phyloP scores from a whole-genome alignment of 345 rosid species.

The Draba incana region DNA sequence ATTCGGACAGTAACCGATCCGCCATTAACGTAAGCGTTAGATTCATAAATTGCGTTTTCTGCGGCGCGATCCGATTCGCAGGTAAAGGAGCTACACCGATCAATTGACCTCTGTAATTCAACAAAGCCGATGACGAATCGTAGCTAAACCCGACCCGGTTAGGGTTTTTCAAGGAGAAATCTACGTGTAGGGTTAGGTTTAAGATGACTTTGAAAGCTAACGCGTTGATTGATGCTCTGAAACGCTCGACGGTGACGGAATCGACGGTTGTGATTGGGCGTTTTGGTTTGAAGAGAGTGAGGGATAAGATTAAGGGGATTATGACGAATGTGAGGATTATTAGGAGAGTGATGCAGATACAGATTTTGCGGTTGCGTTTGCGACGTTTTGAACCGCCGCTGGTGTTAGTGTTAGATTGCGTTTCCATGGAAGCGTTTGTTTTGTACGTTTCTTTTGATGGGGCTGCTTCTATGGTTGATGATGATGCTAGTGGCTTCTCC shows the following conservation, averaged over 20 bases:
- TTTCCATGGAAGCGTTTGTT: conserved; percentile 41
- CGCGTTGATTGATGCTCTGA: conserved; percentile 41
- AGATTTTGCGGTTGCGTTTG: conserved; percentile 48
- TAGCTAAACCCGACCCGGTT: conserved; percentile 71
- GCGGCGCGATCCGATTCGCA: conserved; percentile 53
- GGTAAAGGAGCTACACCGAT: conserved; percentile 79
- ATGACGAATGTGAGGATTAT: conserved; percentile 44
- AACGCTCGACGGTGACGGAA: conserved; percentile 48
- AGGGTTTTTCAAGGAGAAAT: conserved; percentile 62
- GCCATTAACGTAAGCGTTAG: conserved; percentile 67
- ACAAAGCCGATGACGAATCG: conserved; percentile 44
- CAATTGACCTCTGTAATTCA: conserved; percentile 60
- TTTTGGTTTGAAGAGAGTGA: conserved; percentile 83
- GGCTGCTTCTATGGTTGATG: too few species aligned
- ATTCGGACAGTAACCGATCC: conserved; percentile 54
- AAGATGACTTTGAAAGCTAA: conserved; percentile 39
- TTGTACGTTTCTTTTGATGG: not conserved
- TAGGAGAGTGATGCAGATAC: conserved; percentile 40
- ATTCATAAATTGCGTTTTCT: conserved; percentile 51
- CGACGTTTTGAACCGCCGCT: conserved; percentile 6
- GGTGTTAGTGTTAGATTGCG: conserved; percentile 22
- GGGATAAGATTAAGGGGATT: conserved; percentile 52
- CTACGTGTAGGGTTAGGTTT: conserved; percentile 58
- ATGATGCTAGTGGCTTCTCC: not conserved
- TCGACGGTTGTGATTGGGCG: conserved; percentile 49